Base-by-base conservation (phyloP, 2,329 filamentous ascomycete genomes). In the Claviceps sp. region DNA sequence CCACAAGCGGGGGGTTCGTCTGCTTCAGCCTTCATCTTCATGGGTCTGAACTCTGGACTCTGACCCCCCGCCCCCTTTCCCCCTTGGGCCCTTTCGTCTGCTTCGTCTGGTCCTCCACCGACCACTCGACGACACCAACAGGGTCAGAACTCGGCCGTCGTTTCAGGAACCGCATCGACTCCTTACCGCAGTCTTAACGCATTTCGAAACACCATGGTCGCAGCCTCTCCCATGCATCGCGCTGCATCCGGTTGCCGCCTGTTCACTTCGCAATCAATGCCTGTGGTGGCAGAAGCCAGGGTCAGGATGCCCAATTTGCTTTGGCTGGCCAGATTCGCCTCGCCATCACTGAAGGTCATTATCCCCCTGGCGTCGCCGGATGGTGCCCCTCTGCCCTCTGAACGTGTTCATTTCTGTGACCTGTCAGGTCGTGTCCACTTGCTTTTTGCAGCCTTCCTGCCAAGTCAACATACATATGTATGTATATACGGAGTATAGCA, bases 151-250 rank as follows among this genome's bases (percentile, higher is more conserved):
- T 29, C 9, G 29, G 29, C 20, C 48, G 52, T 55, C 58, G 60
- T 62, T 61, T 61, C 60, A 61, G 59, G 59, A 60, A 62, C 60
- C 52, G 57, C 53, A 55, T 58, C 59, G 29, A 59, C 58, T 60
- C 57, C 56, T 58, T 57, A 57, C 58, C 58, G 56, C 56, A 54
- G 57, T 46, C 55, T 56, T 56, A 53, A 56, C 56, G 54, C 53
- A 54, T 56, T 60, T 59, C 61, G 61, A 62, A 63, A 63, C 61
- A 56, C 54, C 47, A 23, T 43, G 55, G 50, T 52, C 38, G 47
- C 48, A 48, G 49, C 23, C 52, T 39, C 29, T 43, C 50, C 52
- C 49, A 48, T 54, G 51, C 53, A 50, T 45, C 26, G 47, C 47
- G 47, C 50, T 22, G 45, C 44, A 49, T 40, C 11, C n/a, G 39